phyloP scores from a whole-genome alignment of 257 asterid genomes.

The Ilex asprella region DNA sequence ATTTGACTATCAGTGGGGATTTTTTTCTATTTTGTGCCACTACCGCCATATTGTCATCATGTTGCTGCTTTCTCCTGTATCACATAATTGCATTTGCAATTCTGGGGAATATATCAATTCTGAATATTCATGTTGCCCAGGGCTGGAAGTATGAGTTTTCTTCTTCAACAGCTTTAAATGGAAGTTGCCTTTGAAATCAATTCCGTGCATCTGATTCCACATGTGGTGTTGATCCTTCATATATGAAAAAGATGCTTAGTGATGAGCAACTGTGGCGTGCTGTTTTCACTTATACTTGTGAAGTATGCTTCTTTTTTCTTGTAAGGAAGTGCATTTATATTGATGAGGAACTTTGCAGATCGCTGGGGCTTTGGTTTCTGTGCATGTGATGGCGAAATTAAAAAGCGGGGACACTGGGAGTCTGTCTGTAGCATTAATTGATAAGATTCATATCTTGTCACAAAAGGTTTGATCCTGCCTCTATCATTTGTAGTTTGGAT shows the following conservation, averaged over 20 bases:
- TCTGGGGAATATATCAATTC: too few relatives aligned
- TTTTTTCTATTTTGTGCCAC: too few relatives aligned
- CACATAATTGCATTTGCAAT: too few relatives aligned
- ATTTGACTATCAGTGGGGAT: too few relatives aligned
- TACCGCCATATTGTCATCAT: too few relatives aligned
- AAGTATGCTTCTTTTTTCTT: background rate
- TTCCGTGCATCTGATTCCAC: background rate
- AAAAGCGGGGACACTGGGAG: constrained; percentile 60
- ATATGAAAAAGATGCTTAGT: too few relatives aligned
- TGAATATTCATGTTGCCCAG: too few relatives aligned
- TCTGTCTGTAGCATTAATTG: constrained; percentile 61
- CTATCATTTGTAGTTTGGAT: constrained; percentile 1
- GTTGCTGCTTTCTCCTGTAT: too few relatives aligned
- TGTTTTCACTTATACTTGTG: too few relatives aligned
- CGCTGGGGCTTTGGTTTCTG: constrained; percentile 60
- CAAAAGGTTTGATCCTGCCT: constrained; percentile 48
- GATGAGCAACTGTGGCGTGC: too few relatives aligned
- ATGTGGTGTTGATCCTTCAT: background rate
- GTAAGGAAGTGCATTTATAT: background rate
- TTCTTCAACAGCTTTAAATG: background rate
- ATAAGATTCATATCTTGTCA: constrained; percentile 42
- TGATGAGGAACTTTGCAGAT: constrained; percentile 39
- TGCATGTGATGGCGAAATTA: constrained; percentile 63
- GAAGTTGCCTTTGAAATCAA: background rate
- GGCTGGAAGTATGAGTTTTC: too few relatives aligned